Evolutionary conservation across 2,329 filamentous ascomycete species (phyloP).

Genomic region (Tympanopsis confertula): DNA sequence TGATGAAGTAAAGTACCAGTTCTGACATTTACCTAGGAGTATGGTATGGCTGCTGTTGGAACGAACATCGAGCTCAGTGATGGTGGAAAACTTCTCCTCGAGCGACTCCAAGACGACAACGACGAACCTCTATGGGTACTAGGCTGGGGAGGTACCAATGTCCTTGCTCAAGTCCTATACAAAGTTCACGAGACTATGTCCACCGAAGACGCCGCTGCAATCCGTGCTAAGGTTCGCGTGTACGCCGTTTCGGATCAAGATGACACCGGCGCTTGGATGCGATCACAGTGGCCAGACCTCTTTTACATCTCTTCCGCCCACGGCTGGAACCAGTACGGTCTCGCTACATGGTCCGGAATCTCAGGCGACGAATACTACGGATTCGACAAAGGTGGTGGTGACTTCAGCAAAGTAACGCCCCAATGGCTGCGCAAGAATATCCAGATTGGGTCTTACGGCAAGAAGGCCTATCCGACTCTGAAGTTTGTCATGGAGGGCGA

Average conservation of each 20-base stretch:
- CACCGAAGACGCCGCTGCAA: slow-evolving; percentile 15
- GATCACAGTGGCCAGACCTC: slow-evolving; percentile 36
- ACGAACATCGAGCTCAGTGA: slow-evolving; percentile 17
- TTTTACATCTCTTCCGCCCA: slow-evolving; percentile 44
- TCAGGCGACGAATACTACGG: slow-evolving; percentile 32
- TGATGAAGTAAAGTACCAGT: slow-evolving; percentile 4
- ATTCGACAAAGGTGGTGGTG: slow-evolving; percentile 34
- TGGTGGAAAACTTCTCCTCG: slow-evolving; percentile 27
- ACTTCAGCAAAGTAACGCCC: slow-evolving; percentile 31
- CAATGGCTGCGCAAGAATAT: slow-evolving; percentile 40
- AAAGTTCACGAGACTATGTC: slow-evolving; percentile 18
- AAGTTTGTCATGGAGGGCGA: slow-evolving; percentile 21
- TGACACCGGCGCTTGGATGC: slow-evolving; percentile 42
- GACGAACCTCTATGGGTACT: slow-evolving; percentile 36
- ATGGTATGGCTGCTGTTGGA: slow-evolving; percentile 19
- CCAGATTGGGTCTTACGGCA: slow-evolving; percentile 30
- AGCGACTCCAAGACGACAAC: slow-evolving; percentile 23
- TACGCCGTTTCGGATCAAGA: slow-evolving; percentile 50
- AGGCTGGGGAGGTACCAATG: slow-evolving; percentile 39
- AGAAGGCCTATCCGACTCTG: not conserved
- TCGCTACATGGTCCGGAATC: slow-evolving; percentile 44
- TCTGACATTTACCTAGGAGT: slow-evolving; percentile 5
- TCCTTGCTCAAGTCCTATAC: slow-evolving; percentile 34
- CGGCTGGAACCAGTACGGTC: slow-evolving; percentile 39
- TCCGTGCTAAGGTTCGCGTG: slow-evolving; percentile 31